A percentile compares a stretch with the other conserved stretches of the same genome.
These are phyloP conservation scores for Leccinum imitatum DNA, from an alignment of 768 basidiomycete species.

Conservation along the genomic window DNA sequence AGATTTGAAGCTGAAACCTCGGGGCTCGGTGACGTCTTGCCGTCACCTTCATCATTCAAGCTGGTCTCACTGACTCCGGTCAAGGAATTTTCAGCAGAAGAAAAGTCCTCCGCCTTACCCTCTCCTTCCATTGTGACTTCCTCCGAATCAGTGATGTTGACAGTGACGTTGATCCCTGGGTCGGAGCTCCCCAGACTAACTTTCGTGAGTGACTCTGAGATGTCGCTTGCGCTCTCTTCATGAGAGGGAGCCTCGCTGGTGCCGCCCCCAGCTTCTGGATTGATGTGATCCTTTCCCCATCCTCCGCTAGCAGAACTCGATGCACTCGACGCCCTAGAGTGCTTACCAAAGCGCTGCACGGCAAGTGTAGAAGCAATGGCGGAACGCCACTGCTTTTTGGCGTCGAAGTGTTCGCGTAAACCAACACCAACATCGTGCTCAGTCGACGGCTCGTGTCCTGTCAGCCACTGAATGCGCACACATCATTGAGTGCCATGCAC, in stretches of 20 bases:
- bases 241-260: constrained; percentile 38
- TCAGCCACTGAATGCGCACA: constrained; percentile 60
- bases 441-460: constrained; percentile 57
- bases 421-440: constrained; percentile 75
- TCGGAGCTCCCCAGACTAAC: constrained; percentile 31
- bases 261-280: constrained; percentile 24
- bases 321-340: constrained; percentile 26
- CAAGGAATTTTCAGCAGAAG: constrained; percentile 20
- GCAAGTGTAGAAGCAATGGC: constrained; percentile 60
- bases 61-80: constrained; percentile 17
- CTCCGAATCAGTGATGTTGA: constrained; percentile 38
- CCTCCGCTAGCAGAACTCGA: constrained; percentile 35
- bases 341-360: constrained; percentile 32
- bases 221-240: constrained; percentile 28
- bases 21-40: constrained; percentile 1
- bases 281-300: constrained; percentile 36
- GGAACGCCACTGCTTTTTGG: constrained; percentile 68
- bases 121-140: constrained; percentile 22
- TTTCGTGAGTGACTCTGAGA: constrained; percentile 24
- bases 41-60: constrained; percentile 13
- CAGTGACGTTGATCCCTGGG: constrained; percentile 42
- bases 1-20: neutral
- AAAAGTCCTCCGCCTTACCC: constrained; percentile 26
- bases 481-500: neutral
- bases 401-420: constrained; percentile 81